Evolutionary conservation across 441 rosid genomes (phyloP).

Genomic region (Gossypium schwendimanii): DNA sequence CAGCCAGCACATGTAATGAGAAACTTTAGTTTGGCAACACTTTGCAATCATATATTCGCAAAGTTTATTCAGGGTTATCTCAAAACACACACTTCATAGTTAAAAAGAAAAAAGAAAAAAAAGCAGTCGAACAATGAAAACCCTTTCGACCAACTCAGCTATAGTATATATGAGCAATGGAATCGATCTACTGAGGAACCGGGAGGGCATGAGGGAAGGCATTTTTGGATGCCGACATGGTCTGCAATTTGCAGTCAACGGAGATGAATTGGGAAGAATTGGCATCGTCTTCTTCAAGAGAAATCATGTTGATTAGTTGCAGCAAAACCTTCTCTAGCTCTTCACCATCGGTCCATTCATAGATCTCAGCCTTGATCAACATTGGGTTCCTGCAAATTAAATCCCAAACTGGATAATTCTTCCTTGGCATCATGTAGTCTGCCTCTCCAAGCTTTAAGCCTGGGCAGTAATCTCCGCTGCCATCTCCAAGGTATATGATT

Average conservation of each 20-base stretch:
- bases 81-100: background rate
- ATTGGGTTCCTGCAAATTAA: constrained; percentile 48
- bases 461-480: constrained; percentile 72
- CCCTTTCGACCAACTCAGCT: background rate
- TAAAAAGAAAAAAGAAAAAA: background rate
- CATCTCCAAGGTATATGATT: constrained; percentile 77
- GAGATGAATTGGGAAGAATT: constrained; percentile 20
- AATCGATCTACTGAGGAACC: constrained; percentile 11
- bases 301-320: constrained; percentile 21
- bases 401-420: constrained; percentile 74
- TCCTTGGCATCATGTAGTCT: constrained; percentile 82
- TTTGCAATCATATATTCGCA: background rate
- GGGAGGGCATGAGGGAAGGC: constrained; percentile 7
- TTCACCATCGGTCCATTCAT: constrained; percentile 70
- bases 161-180: background rate
- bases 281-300: constrained; percentile 14
- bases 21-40: background rate
- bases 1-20: background rate
- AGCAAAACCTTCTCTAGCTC: constrained; percentile 45
- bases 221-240: constrained; percentile 30
- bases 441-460: constrained; percentile 48
- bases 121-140: background rate
- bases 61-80: background rate
- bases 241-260: constrained; percentile 49
- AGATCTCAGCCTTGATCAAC: constrained; percentile 50